Percentiles rank a stretch among this genome's conserved stretches.
Evolutionary conservation across 2,329 filamentous ascomycete genomes (phyloP).

Genomic region (Gremmenia infestans): DNA sequence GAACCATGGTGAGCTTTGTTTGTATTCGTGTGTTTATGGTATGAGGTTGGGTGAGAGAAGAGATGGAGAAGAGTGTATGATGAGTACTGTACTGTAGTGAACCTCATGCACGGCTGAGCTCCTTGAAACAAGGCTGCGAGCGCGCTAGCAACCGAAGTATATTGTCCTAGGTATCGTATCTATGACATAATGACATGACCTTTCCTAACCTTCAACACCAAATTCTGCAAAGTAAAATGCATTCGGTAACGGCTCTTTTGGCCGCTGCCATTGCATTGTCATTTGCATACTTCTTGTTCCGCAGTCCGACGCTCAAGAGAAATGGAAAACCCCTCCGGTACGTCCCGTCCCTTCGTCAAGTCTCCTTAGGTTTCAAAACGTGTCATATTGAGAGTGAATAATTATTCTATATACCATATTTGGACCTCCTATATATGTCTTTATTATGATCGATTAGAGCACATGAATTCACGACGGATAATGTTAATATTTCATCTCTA

Average conservation of each 20-base stretch:
- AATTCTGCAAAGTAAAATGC: conserved; percentile 16
- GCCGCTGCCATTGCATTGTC: conserved; percentile 5
- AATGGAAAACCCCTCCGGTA: conserved; percentile 28
- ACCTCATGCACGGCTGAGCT: conserved; percentile 4
- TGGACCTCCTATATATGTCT: neutral
- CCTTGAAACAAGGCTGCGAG: conserved; percentile 19
- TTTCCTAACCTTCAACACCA: neutral
- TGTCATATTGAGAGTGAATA: neutral
- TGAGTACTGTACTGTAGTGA: neutral
- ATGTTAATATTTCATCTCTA: conserved; percentile 8
- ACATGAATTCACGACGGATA: neutral
- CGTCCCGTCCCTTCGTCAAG: conserved; percentile 1
- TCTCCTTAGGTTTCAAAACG: neutral
- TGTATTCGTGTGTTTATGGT: neutral
- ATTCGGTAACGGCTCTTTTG: conserved; percentile 15
- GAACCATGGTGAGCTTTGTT: conserved; percentile 36
- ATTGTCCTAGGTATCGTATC: neutral
- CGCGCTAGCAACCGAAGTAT: neutral
- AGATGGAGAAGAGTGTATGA: neutral
- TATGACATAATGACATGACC: neutral
- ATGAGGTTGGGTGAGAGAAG: neutral
- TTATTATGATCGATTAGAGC: neutral
- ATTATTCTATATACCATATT: neutral
- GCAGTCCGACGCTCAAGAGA: conserved; percentile 22
- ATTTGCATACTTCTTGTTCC: conserved; percentile 14